Conservation (phyloP, 352 stramenopile species). For the Pythium monospermum region DNA sequence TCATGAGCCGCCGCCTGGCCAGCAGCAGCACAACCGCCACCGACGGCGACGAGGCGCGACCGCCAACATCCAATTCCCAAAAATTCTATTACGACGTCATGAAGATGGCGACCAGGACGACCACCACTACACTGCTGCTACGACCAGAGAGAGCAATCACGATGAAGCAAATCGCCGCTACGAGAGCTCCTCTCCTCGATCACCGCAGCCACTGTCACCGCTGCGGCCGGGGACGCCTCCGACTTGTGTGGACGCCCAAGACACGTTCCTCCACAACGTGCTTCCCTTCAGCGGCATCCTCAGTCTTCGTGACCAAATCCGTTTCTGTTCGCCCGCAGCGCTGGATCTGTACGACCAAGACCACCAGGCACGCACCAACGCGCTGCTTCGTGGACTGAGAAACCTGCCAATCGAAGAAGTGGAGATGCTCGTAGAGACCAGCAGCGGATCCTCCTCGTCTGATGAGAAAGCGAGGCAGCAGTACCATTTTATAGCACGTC, state of each 20-base stretch:
- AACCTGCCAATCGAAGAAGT: constrained; percentile 41
- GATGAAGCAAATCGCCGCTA: neutral
- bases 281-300: constrained; percentile 44
- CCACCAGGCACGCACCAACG: constrained; percentile 25
- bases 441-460: no score
- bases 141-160: no score
- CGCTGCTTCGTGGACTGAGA: constrained; percentile 40
- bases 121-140: neutral
- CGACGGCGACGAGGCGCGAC: constrained; percentile 7
- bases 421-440: constrained; percentile 15
- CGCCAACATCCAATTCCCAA: constrained; percentile 38
- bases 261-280: constrained; percentile 37
- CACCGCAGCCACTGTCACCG: neutral
- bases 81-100: constrained; percentile 25
- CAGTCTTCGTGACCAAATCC: constrained; percentile 39
- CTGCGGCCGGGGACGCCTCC: constrained; percentile 6
- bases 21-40: no score
- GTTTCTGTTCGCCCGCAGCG: constrained; percentile 32
- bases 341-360: constrained; percentile 22
- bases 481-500: no score
- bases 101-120: neutral
- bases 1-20: neutral
- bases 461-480: no score
- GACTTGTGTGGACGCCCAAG: constrained; percentile 37
- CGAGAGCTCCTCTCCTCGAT: neutral